phyloP scores from a whole-genome alignment of 2,329 filamentous ascomycete species.

The Penicillium occitanis region DNA sequence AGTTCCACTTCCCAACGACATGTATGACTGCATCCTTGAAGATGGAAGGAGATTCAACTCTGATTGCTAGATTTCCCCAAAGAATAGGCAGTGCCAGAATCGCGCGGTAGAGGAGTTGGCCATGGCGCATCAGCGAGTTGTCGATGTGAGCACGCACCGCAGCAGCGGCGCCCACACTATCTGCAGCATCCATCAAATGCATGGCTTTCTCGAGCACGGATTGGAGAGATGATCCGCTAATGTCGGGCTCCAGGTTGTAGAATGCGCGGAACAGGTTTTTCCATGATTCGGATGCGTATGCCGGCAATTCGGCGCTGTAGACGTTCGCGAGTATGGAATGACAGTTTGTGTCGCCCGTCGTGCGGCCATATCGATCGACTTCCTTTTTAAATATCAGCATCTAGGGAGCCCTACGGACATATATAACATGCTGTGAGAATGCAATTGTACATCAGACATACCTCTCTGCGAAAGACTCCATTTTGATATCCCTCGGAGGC shows the following conservation, averaged over 20 bases:
- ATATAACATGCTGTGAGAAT: not conserved
- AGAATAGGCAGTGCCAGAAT: slow-evolving; percentile 45
- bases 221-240: slow-evolving; percentile 43
- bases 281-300: slow-evolving; percentile 35
- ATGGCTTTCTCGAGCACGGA: slow-evolving; percentile 43
- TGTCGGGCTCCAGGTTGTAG: slow-evolving; percentile 45
- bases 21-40: slow-evolving; percentile 37
- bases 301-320: slow-evolving; percentile 3
- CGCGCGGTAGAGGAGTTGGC: slow-evolving; percentile 47
- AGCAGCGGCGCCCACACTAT: slow-evolving; percentile 47
- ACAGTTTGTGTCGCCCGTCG: slow-evolving; percentile 21
- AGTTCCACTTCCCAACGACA: slow-evolving; percentile 34
- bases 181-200: slow-evolving; percentile 46
- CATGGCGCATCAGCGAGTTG: slow-evolving; percentile 49
- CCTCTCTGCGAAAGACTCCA: slow-evolving; percentile 22
- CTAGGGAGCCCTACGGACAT: not conserved
- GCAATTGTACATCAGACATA: not conserved
- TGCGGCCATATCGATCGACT: slow-evolving; percentile 35
- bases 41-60: slow-evolving; percentile 46
- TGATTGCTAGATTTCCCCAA: slow-evolving; percentile 50
- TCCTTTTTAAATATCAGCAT: slow-evolving; percentile 28
- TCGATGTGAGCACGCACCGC: slow-evolving; percentile 49
- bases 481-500: slow-evolving; percentile 12
- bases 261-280: slow-evolving; percentile 49
- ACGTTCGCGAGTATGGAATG: not conserved